phyloP scores from a whole-genome alignment of 805 yeast species.

The Teunomyces tritomae region DNA sequence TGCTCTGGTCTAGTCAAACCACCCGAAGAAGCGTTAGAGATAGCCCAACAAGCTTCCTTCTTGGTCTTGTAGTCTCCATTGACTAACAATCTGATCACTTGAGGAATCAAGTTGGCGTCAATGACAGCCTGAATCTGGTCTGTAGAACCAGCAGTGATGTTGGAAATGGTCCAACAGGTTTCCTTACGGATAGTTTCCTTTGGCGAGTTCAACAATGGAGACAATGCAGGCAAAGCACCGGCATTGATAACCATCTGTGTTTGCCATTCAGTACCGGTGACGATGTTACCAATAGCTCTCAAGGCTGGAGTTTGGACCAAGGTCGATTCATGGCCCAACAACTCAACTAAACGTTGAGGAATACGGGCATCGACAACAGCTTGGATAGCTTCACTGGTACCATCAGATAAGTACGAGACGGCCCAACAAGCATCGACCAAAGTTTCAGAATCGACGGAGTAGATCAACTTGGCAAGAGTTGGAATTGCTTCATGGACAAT shows the following conservation, averaged over 20 bases:
- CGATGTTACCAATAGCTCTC: conserved; percentile 96
- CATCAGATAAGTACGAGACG: conserved; percentile 90
- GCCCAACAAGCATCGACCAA: conserved; percentile 99
- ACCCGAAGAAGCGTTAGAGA: conserved; percentile 96
- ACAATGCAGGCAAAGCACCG: conserved; percentile 85
- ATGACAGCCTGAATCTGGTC: conserved; percentile 97
- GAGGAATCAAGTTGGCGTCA: conserved; percentile 91
- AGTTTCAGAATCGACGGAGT: conserved; percentile 88
- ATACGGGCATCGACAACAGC: conserved; percentile 96
- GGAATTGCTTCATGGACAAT: conserved; percentile 86
- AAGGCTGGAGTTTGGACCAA: conserved; percentile 95
- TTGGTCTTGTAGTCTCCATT: conserved; percentile 92
- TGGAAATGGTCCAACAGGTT: conserved; percentile 98
- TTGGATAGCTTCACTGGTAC: conserved; percentile 88
- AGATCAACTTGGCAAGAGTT: conserved; percentile 85
- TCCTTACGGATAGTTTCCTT: conserved; percentile 94
- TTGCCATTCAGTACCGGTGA: conserved; percentile 94
- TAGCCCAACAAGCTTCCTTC: conserved; percentile 99
- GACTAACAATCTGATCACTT: conserved; percentile 71
- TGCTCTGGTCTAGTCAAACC: conserved; percentile 91
- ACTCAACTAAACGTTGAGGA: conserved; percentile 89
- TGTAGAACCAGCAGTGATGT: conserved; percentile 95
- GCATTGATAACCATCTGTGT: conserved; percentile 93
- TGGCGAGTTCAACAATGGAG: conserved; percentile 73
- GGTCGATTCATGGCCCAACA: conserved; percentile 78